A percentile compares a stretch with the other conserved stretches of the same genome.
phyloP scores from a whole-genome alignment of 2,329 filamentous ascomycete genomes.

The Ramichloridium luteum region DNA sequence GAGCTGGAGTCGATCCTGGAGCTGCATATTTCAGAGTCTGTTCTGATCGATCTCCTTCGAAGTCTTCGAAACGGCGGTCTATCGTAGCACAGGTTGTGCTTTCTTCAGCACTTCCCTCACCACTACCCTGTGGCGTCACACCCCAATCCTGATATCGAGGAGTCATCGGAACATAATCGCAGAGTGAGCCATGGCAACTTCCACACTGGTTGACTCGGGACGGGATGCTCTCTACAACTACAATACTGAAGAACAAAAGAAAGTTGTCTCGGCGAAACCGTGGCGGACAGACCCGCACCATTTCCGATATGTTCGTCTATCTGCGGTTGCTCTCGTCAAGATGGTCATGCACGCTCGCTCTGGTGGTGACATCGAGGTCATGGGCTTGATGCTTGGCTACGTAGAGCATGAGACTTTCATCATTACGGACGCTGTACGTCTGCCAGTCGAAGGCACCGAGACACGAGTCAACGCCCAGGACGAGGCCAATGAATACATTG shows the following conservation, averaged over 20 bases:
- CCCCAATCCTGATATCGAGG: too few relatives aligned
- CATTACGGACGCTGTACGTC: constrained; percentile 82
- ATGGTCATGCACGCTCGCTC: constrained; percentile 99
- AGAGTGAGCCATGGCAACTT: too few relatives aligned
- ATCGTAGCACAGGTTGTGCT: too few relatives aligned
- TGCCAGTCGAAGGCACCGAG: constrained; percentile 97
- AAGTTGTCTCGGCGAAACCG: constrained; percentile 51
- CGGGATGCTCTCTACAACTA: constrained; percentile 89
- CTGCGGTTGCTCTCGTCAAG: constrained; percentile 85
- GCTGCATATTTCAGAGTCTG: too few relatives aligned
- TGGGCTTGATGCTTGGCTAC: constrained; percentile 97
- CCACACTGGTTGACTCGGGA: constrained; percentile 65
- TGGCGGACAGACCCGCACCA: constrained; percentile 72
- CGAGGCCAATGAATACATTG: constrained; percentile 94
- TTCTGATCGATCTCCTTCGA: too few relatives aligned
- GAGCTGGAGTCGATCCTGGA: too few relatives aligned
- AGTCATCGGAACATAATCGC: too few relatives aligned
- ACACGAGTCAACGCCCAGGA: constrained; percentile 92
- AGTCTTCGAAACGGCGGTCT: too few relatives aligned
- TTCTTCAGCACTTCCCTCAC: too few relatives aligned
- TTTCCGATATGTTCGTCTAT: constrained; percentile 90
- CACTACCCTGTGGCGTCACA: too few relatives aligned
- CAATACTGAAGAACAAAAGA: constrained; percentile 55
- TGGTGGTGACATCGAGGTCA: constrained; percentile 82
- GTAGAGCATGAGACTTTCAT: constrained; percentile 75